phyloP scores from a whole-genome alignment of 139 green algal species.

The Micractinium conductrix region DNA sequence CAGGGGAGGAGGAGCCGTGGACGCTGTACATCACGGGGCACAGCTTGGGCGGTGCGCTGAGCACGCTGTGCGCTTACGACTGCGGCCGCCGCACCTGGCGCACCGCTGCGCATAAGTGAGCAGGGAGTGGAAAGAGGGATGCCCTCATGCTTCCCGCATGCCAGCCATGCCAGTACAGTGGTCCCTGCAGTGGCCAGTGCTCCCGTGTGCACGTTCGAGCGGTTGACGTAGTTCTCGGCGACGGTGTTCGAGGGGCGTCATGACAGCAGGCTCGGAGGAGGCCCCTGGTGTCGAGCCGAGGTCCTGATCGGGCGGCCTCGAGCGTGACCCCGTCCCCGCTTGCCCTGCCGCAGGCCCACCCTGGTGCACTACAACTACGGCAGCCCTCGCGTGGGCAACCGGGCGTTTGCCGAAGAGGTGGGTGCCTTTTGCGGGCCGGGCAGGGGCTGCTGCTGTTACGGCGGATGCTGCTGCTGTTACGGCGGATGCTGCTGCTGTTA shows the following conservation, averaged over 20 bases:
- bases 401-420: slow-evolving; percentile 62
- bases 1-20: slow-evolving; percentile 41
- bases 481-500: neutral
- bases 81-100: slow-evolving; percentile 47
- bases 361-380: slow-evolving; percentile 85
- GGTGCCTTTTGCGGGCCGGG: neutral
- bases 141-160: no score
- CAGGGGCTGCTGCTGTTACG: neutral
- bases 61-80: slow-evolving; percentile 86
- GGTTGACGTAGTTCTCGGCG: no score
- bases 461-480: neutral
- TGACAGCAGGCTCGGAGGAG: no score
- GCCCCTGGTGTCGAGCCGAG: no score
- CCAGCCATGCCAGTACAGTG: no score
- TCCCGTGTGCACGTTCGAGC: no score
- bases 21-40: slow-evolving; percentile 77
- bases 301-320: no score
- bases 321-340: no score
- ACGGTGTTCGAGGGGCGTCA: no score
- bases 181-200: no score
- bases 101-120: neutral
- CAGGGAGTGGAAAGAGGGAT: no score
- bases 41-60: slow-evolving; percentile 84
- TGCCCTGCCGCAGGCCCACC: slow-evolving; percentile 2
- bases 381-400: slow-evolving; percentile 82